Evolutionary conservation across 352 stramenopile species (phyloP).

Genomic region (Phytophthora parvispora): DNA sequence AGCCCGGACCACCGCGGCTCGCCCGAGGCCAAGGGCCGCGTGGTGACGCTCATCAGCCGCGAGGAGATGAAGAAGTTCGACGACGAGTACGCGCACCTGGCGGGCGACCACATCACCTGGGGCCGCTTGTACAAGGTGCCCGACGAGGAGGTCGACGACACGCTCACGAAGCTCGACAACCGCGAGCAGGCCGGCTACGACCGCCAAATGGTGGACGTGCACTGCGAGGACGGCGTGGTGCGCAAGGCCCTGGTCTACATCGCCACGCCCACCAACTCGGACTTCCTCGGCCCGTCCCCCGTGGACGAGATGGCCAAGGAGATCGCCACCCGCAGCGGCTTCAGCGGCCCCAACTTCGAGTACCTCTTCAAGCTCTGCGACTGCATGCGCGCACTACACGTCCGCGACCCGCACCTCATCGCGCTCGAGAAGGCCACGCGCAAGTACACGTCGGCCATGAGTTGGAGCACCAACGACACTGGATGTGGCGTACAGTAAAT

Average conservation of each 20-base stretch:
- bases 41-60: constrained; percentile 89
- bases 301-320: constrained; percentile 84
- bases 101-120: constrained; percentile 80
- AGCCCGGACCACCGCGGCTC: constrained; percentile 90
- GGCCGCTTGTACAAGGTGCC: constrained; percentile 90
- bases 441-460: constrained; percentile 61
- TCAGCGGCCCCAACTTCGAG: constrained; percentile 87
- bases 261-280: constrained; percentile 82
- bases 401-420: constrained; percentile 80
- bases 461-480: constrained; percentile 47
- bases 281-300: constrained; percentile 82
- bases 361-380: constrained; percentile 88
- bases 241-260: constrained; percentile 88
- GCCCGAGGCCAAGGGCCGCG: constrained; percentile 76
- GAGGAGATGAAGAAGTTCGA: constrained; percentile 82
- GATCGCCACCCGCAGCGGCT: constrained; percentile 76
- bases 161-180: constrained; percentile 85
- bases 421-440: constrained; percentile 76
- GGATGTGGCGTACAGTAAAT: constrained; percentile 64
- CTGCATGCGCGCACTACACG: constrained; percentile 80
- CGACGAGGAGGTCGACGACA: constrained; percentile 78
- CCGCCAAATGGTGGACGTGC: constrained; percentile 78
- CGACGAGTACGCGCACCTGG: constrained; percentile 76
- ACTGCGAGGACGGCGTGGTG: constrained; percentile 75
- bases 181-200: constrained; percentile 90